These are phyloP conservation scores for Zelopaecilomyces penicillatus DNA, from an alignment of 2,329 filamentous ascomycete genomes.

Conservation along the genomic window DNA sequence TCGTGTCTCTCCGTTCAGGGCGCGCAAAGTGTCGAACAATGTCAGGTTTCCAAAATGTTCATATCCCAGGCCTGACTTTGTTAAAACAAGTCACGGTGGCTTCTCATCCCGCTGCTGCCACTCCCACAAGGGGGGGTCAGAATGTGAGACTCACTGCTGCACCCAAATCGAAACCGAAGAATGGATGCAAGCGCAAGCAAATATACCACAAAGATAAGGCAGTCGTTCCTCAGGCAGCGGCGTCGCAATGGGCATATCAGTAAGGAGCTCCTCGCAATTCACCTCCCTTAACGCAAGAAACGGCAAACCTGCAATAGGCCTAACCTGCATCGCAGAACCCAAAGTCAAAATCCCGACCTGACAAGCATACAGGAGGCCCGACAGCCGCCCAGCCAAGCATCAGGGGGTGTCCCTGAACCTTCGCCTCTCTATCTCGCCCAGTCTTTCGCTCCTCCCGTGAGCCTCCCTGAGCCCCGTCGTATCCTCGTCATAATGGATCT, in stretches of 20 bases:
- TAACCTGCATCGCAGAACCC: too few species aligned
- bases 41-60: not conserved
- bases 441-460: slow-evolving; percentile 35
- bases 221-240: too few species aligned
- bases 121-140: not conserved
- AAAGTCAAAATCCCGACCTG: not conserved
- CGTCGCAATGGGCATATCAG: too few species aligned
- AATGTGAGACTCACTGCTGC: too few species aligned
- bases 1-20: too few species aligned
- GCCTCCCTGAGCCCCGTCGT: slow-evolving; percentile 41
- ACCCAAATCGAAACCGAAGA: too few species aligned
- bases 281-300: too few species aligned
- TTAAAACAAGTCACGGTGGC: slow-evolving; percentile 2
- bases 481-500: slow-evolving; percentile 84
- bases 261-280: too few species aligned
- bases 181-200: too few species aligned
- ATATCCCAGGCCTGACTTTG: slow-evolving; percentile 8
- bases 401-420: slow-evolving; percentile 54
- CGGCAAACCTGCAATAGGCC: too few species aligned
- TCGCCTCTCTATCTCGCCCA: slow-evolving; percentile 51
- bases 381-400: slow-evolving; percentile 27
- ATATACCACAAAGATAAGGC: too few species aligned
- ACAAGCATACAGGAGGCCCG: slow-evolving; percentile 4
- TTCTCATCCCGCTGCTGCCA: slow-evolving; percentile 3
- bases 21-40: too few species aligned